Conservation (phyloP, 2,329 filamentous ascomycete genomes). For the Penicillium sp. region DNA sequence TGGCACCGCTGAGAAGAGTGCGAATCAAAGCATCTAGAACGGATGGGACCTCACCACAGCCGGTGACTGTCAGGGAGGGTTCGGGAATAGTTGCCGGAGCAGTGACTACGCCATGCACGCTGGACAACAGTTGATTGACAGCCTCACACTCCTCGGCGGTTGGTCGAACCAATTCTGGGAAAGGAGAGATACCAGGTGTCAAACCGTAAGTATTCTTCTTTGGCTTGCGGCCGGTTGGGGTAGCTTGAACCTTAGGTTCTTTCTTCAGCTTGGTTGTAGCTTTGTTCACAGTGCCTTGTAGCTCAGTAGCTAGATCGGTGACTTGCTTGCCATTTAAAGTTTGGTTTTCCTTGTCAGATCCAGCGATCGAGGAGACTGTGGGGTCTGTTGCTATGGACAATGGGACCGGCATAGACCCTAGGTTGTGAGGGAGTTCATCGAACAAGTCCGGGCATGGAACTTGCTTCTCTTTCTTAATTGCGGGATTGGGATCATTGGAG, state of each 20-base stretch:
- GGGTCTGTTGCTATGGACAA: not conserved
- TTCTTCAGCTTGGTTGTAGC: conserved; percentile 11
- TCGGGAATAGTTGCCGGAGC: conserved; percentile 59
- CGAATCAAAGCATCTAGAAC: conserved; percentile 57
- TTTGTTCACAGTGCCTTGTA: conserved; percentile 17
- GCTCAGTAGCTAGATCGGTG: conserved; percentile 5
- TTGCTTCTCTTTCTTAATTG: conserved; percentile 10
- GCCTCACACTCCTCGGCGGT: conserved; percentile 61
- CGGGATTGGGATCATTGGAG: not conserved
- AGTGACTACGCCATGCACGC: conserved; percentile 56
- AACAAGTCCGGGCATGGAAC: not conserved
- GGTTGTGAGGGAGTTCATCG: conserved; percentile 50
- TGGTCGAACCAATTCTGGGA: conserved; percentile 57
- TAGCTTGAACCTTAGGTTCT: conserved; percentile 1
- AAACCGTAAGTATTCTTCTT: conserved; percentile 42
- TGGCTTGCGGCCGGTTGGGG: conserved; percentile 6
- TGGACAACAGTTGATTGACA: conserved; percentile 57
- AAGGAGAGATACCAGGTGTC: conserved; percentile 53
- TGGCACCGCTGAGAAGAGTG: conserved; percentile 55
- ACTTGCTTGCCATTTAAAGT: conserved; percentile 6
- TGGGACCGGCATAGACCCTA: conserved; percentile 34
- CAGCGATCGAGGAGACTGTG: not conserved
- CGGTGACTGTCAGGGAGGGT: conserved; percentile 62
- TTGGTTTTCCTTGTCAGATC: conserved; percentile 8
- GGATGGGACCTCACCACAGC: conserved; percentile 59